Conservation (phyloP, 371 early-diverging fungal genomes). For the Polyrhizophydium stewartii region DNA sequence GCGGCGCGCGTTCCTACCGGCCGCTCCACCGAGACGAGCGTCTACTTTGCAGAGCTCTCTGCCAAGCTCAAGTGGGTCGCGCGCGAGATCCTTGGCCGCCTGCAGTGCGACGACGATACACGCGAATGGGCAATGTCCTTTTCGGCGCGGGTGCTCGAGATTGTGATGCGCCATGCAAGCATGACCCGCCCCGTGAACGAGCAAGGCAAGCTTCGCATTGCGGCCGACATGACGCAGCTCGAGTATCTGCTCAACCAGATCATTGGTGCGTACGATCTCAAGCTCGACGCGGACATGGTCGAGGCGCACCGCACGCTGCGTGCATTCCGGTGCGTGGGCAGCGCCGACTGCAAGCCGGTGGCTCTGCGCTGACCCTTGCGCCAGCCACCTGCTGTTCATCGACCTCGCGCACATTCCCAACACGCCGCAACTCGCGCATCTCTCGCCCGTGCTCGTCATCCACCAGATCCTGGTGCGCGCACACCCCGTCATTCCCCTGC, state of each 20-base stretch:
- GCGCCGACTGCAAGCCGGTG: too few species aligned
- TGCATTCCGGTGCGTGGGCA: slow-evolving; percentile 44
- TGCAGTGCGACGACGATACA: slow-evolving; percentile 60
- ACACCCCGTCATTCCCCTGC: slow-evolving; percentile 47
- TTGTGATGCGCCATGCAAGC: slow-evolving; percentile 61
- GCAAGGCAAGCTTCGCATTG: slow-evolving; percentile 56
- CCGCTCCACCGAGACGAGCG: slow-evolving; percentile 14
- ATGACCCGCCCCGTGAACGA: slow-evolving; percentile 58
- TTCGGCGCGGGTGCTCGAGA: slow-evolving; percentile 43
- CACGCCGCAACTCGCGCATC: slow-evolving; percentile 45
- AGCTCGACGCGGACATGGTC: slow-evolving; percentile 49
- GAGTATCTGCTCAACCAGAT: slow-evolving; percentile 61
- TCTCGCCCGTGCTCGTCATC: slow-evolving; percentile 42
- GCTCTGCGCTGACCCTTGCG: too few species aligned
- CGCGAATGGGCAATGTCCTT: slow-evolving; percentile 53
- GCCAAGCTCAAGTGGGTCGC: slow-evolving; percentile 54
- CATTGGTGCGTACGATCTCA: slow-evolving; percentile 45
- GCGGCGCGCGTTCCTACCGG: not conserved
- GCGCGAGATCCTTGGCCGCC: slow-evolving; percentile 45
- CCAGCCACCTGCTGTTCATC: slow-evolving; percentile 48
- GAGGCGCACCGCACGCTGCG: slow-evolving; percentile 53
- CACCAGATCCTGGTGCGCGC: slow-evolving; percentile 61
- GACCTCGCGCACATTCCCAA: slow-evolving; percentile 47
- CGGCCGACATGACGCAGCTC: slow-evolving; percentile 67
- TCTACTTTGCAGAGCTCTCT: slow-evolving; percentile 53